Evolutionary conservation across 139 green algal species (phyloP).

Genomic region (Chlamydomonas incerta): DNA sequence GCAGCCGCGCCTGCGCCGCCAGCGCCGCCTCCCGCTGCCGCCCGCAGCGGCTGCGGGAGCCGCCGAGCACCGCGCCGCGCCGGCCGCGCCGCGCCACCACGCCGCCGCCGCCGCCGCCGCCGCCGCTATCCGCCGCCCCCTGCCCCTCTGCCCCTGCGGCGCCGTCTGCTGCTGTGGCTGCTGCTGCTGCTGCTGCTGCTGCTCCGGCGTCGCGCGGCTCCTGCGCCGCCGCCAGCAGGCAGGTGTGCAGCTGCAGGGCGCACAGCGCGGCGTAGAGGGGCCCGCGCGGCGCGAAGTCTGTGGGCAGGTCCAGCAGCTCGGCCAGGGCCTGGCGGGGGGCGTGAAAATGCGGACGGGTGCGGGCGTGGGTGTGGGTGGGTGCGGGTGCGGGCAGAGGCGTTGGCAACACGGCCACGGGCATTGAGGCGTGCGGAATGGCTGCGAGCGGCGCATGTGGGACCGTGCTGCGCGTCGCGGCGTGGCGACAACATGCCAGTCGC

Average conservation of each 20-base stretch:
- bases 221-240: not conserved
- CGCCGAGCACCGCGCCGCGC: no score
- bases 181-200: not conserved
- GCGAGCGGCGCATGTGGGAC: no score
- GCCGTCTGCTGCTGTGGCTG: not conserved
- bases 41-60: no score
- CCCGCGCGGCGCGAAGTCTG: not conserved
- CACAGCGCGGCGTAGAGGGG: conserved; percentile 14
- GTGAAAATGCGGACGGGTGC: no score
- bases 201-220: not conserved
- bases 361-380: no score
- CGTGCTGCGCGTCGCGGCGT: no score
- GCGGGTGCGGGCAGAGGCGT: no score
- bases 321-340: not conserved
- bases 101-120: not conserved
- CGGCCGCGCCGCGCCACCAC: not conserved
- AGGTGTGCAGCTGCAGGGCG: conserved; percentile 29
- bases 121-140: not conserved
- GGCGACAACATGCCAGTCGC: no score
- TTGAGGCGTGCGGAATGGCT: no score
- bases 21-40: conserved; percentile 7
- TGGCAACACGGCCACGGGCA: no score
- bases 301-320: conserved; percentile 28
- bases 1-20: conserved; percentile 5
- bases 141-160: not conserved